A percentile compares a stretch with the other conserved stretches of the same genome.
phyloP scores from a whole-genome alignment of 1,284 basidiomycete genomes.

The Moesziomyces antarcticus region DNA sequence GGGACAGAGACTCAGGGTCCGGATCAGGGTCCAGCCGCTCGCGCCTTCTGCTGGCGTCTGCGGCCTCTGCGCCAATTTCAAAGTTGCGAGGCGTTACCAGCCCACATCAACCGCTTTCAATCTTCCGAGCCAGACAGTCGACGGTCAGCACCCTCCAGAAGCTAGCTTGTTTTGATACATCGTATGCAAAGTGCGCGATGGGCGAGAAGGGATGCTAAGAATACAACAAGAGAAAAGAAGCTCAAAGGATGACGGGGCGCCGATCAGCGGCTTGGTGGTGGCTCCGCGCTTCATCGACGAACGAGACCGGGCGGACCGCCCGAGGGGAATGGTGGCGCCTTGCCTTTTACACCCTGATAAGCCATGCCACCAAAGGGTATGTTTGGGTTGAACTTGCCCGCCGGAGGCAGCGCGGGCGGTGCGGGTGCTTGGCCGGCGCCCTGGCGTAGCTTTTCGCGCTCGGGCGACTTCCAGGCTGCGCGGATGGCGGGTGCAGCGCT shows the following conservation, averaged over 20 bases:
- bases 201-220: conserved; percentile 13
- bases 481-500: conserved; percentile 51
- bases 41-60: no score
- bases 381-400: conserved; percentile 15
- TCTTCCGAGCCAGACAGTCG: no score
- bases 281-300: conserved; percentile 16
- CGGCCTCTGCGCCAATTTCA: no score
- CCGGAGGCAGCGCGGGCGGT: conserved; percentile 1
- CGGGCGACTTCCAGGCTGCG: conserved; percentile 56
- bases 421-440: conserved; percentile 23
- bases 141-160: no score
- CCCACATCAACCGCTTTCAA: no score
- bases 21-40: neutral
- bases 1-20: neutral
- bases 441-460: conserved; percentile 39
- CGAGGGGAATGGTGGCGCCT: conserved; percentile 33
- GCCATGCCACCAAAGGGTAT: conserved; percentile 42
- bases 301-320: conserved; percentile 29
- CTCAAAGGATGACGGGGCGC: neutral
- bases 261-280: no score
- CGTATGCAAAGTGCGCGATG: neutral
- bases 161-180: no score
- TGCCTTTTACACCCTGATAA: conserved; percentile 41
- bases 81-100: no score
- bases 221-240: conserved; percentile 27